phyloP scores from a whole-genome alignment of 1,284 basidiomycete species.

The Mrakiaceae sp. region DNA sequence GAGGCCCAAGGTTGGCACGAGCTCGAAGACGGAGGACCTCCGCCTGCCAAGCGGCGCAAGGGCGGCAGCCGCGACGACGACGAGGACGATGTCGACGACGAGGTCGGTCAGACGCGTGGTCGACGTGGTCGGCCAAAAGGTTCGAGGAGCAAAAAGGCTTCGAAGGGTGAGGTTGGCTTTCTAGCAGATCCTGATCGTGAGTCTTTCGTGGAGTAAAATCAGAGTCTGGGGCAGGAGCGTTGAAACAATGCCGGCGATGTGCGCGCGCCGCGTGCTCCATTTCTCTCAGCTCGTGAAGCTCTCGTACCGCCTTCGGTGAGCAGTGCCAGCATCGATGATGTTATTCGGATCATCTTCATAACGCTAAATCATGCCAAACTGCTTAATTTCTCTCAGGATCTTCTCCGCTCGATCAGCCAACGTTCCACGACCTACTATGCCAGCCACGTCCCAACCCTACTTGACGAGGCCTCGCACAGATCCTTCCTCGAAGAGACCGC shows the following conservation, averaged over 20 bases:
- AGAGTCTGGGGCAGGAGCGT: neutral
- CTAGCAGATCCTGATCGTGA: too few relatives aligned
- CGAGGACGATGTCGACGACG: too few relatives aligned
- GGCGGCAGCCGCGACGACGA: too few relatives aligned
- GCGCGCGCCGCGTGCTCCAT: neutral
- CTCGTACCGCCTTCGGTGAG: too few relatives aligned
- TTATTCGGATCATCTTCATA: neutral
- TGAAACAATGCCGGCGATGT: neutral
- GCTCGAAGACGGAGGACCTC: too few relatives aligned
- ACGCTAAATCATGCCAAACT: neutral
- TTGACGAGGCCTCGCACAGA: neutral
- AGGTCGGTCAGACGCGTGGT: too few relatives aligned
- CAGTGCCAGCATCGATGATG: neutral
- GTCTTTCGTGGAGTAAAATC: neutral
- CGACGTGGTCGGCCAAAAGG: too few relatives aligned
- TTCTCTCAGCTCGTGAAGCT: neutral
- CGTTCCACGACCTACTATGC: neutral
- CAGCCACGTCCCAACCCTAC: neutral
- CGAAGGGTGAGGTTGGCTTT: too few relatives aligned
- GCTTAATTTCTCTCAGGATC: too few relatives aligned
- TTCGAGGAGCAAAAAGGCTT: too few relatives aligned
- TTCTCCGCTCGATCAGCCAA: neutral
- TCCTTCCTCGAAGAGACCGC: neutral
- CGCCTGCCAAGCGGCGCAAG: too few relatives aligned
- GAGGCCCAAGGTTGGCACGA: too few relatives aligned